A percentile compares a stretch with the other conserved stretches of the same genome.
Evolutionary conservation across 2,329 filamentous ascomycete genomes (phyloP).

Genomic region (Iodosphaeria phyllophila): DNA sequence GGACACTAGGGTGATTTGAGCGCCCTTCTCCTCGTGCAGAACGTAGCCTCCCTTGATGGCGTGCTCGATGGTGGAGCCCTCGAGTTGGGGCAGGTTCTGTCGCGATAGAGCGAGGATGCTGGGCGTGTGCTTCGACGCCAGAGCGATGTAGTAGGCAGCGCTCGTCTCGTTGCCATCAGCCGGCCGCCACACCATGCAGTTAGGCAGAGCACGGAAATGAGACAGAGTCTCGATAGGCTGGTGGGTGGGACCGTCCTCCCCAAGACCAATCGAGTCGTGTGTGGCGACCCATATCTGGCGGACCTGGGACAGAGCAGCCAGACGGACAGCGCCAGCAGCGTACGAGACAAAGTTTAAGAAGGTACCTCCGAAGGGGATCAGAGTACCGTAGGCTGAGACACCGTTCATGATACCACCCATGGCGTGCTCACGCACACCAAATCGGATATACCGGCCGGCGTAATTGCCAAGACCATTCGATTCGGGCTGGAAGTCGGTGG

Average conservation of each 20-base stretch:
- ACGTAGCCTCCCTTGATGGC: slow-evolving; percentile 93
- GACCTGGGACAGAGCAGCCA: slow-evolving; percentile 79
- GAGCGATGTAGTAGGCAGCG: slow-evolving; percentile 88
- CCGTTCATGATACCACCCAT: slow-evolving; percentile 94
- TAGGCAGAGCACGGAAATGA: slow-evolving; percentile 96
- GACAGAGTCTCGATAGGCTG: slow-evolving; percentile 97
- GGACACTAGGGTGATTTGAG: slow-evolving; percentile 75
- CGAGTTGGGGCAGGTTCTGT: slow-evolving; percentile 95
- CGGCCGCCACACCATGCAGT: slow-evolving; percentile 98
- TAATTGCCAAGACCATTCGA: slow-evolving; percentile 73
- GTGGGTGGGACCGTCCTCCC: slow-evolving; percentile 96
- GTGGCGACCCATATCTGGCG: slow-evolving; percentile 92
- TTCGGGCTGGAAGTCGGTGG: slow-evolving; percentile 92
- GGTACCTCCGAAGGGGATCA: slow-evolving; percentile 86
- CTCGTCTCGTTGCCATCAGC: slow-evolving; percentile 97
- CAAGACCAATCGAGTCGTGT: slow-evolving; percentile 97
- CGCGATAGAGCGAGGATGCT: slow-evolving; percentile 88
- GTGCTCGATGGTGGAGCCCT: slow-evolving; percentile 78
- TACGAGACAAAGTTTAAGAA: slow-evolving; percentile 99
- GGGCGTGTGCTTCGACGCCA: slow-evolving; percentile 79
- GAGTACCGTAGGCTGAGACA: slow-evolving; percentile 82
- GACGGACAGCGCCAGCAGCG: slow-evolving; percentile 82
- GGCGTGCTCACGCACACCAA: slow-evolving; percentile 79
- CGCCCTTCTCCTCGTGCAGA: slow-evolving; percentile 64
- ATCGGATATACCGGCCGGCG: slow-evolving; percentile 78